These are phyloP conservation scores for Xylaria castorea DNA, from an alignment of 495 filamentous ascomycete genomes.

Conservation along the genomic window DNA sequence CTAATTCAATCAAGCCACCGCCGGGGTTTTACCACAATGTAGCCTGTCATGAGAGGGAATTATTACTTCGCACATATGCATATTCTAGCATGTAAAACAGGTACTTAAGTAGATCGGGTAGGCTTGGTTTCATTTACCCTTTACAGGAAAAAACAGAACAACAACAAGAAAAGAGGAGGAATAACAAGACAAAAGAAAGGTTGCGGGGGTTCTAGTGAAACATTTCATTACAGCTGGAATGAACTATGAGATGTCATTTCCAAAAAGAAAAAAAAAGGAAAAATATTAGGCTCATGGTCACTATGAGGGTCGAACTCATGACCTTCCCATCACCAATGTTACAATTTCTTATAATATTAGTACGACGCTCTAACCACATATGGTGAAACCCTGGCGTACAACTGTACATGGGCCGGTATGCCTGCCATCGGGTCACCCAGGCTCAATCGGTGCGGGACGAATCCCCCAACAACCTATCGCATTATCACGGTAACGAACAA, in stretches of 20 bases:
- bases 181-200: not conserved
- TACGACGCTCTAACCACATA: conserved; percentile 3
- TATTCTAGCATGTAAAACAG: too few species aligned
- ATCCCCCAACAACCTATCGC: too few species aligned
- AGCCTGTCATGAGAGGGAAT: not conserved
- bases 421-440: too few species aligned
- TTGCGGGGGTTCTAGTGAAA: not conserved
- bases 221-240: not conserved
- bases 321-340: not conserved
- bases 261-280: not conserved
- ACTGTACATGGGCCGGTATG: too few species aligned
- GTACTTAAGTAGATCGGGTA: not conserved
- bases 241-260: not conserved
- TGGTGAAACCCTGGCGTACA: too few species aligned
- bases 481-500: too few species aligned
- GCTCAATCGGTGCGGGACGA: too few species aligned
- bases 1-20: not conserved
- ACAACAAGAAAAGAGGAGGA: not conserved
- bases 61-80: not conserved
- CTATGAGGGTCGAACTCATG: conserved; percentile 13
- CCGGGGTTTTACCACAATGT: not conserved
- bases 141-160: too few species aligned
- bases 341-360: conserved; percentile 7
- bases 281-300: not conserved
- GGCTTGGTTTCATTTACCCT: not conserved